phyloP scores from a whole-genome alignment of 2,329 filamentous ascomycete species.

The Magnaporthiopsis incrustans region DNA sequence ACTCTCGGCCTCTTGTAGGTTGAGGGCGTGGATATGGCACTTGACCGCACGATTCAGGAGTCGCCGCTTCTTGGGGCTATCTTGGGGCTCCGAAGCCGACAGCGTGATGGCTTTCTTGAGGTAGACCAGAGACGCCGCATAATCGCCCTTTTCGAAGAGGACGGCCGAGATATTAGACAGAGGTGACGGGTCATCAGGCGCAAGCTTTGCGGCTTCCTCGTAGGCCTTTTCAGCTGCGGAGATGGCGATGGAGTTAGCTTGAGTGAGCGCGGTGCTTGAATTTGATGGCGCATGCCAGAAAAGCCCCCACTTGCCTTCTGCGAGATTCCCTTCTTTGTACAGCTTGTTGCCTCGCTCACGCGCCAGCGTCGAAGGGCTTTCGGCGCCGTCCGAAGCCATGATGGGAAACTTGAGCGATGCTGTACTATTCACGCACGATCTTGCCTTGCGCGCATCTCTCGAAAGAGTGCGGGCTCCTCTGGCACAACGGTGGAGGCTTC shows the following conservation, averaged over 20 bases:
- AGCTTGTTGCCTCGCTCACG: conserved; percentile 2
- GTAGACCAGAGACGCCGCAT: conserved; percentile 10
- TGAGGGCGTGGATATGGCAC: conserved; percentile 12
- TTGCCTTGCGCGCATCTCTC: not conserved
- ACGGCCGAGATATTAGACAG: conserved; percentile 16
- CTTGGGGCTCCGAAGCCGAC: not conserved
- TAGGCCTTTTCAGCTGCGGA: conserved; percentile 11
- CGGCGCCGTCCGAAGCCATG: not conserved
- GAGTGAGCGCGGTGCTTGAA: not conserved
- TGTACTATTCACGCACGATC: not conserved
- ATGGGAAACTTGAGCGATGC: not conserved
- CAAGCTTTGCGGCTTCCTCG: conserved; percentile 11
- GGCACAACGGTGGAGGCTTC: too few relatives aligned
- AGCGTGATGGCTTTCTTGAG: conserved; percentile 12
- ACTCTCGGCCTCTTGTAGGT: conserved; percentile 9
- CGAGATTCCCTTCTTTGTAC: not conserved
- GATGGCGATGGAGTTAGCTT: not conserved
- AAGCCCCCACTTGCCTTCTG: not conserved
- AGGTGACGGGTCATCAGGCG: conserved; percentile 5
- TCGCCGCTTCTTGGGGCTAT: conserved; percentile 4
- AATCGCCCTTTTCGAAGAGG: conserved; percentile 16
- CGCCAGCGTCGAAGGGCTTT: not conserved
- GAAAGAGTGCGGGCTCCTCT: too few relatives aligned
- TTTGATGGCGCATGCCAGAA: not conserved
- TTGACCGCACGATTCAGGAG: conserved; percentile 14